Percentiles rank a stretch among this genome's conserved stretches.
Evolutionary conservation across 2,329 filamentous ascomycete species (phyloP).

Genomic region (Neofusicoccum kwambonambiense): DNA sequence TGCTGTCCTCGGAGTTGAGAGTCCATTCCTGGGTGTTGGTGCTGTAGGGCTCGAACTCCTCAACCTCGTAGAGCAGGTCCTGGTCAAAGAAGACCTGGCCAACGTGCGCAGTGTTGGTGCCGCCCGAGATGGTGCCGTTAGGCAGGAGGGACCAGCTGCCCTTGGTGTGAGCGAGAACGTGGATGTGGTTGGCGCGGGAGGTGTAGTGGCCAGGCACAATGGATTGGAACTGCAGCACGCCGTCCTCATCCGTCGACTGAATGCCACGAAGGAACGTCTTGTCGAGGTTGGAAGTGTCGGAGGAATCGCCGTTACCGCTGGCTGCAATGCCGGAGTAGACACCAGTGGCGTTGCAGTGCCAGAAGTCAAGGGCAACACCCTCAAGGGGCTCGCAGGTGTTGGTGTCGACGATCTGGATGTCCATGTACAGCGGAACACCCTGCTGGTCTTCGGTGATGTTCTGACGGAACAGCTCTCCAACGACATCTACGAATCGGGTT

Average conservation of each 20-base stretch:
- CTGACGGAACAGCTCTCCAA: conserved; percentile 51
- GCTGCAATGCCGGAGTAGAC: conserved; percentile 47
- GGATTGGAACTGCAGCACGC: conserved; percentile 51
- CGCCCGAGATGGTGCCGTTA: conserved; percentile 54
- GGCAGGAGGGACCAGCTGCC: conserved; percentile 35
- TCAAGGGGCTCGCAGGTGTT: conserved; percentile 54
- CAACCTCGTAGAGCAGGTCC: conserved; percentile 53
- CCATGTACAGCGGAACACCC: conserved; percentile 51
- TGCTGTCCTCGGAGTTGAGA: conserved; percentile 51
- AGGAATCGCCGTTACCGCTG: conserved; percentile 42
- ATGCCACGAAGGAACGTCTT: conserved; percentile 49
- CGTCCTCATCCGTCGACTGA: conserved; percentile 47
- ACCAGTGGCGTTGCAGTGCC: conserved; percentile 43
- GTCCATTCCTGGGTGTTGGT: conserved; percentile 46
- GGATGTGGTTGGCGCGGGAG: conserved; percentile 43
- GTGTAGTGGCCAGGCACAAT: conserved; percentile 48
- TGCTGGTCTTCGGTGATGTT: conserved; percentile 49
- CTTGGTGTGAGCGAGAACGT: conserved; percentile 37
- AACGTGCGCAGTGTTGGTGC: conserved; percentile 55
- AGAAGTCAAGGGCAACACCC: conserved; percentile 53
- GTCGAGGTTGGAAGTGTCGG: conserved; percentile 33
- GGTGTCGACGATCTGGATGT: conserved; percentile 56
- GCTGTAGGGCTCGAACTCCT: conserved; percentile 46
- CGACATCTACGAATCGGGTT: conserved; percentile 30
- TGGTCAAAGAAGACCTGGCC: conserved; percentile 67